Evolutionary conservation across 108 stramenopile species (phyloP).

Genomic region (Nitzschia sp.): DNA sequence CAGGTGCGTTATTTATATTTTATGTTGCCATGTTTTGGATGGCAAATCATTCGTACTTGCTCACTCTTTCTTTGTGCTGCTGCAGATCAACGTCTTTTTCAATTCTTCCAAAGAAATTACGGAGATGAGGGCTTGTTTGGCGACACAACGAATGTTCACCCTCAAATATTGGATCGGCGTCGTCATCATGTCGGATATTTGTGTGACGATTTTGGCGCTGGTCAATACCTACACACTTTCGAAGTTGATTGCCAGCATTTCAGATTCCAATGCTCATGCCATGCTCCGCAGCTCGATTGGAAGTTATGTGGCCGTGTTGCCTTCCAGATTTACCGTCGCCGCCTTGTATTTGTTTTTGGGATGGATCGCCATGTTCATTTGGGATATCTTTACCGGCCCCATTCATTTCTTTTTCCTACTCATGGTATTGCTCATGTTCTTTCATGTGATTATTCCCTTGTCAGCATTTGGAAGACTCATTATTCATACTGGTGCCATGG

Average conservation of each 20-base stretch:
- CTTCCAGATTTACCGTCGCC: constrained; percentile 34
- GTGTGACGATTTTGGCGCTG: constrained; percentile 39
- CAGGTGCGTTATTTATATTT: constrained; percentile 29
- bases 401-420: constrained; percentile 1
- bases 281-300: constrained; percentile 46
- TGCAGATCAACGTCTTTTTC: constrained; percentile 37
- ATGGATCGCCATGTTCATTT: constrained; percentile 44
- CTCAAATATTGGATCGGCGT: constrained; percentile 47
- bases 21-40: no score
- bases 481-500: constrained; percentile 56
- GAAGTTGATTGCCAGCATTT: constrained; percentile 44
- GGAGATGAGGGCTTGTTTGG: constrained; percentile 15
- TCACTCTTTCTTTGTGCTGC: neutral
- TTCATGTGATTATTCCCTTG: constrained; percentile 38
- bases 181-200: constrained; percentile 28
- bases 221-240: constrained; percentile 50
- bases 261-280: constrained; percentile 46
- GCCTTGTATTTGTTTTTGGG: constrained; percentile 41
- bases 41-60: no score
- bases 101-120: constrained; percentile 26
- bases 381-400: constrained; percentile 19
- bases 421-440: constrained; percentile 21
- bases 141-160: neutral
- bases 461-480: constrained; percentile 54
- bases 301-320: constrained; percentile 40